These are phyloP conservation scores for Globisporangium mamillatum DNA, from an alignment of 352 stramenopile species.

Conservation along the genomic window DNA sequence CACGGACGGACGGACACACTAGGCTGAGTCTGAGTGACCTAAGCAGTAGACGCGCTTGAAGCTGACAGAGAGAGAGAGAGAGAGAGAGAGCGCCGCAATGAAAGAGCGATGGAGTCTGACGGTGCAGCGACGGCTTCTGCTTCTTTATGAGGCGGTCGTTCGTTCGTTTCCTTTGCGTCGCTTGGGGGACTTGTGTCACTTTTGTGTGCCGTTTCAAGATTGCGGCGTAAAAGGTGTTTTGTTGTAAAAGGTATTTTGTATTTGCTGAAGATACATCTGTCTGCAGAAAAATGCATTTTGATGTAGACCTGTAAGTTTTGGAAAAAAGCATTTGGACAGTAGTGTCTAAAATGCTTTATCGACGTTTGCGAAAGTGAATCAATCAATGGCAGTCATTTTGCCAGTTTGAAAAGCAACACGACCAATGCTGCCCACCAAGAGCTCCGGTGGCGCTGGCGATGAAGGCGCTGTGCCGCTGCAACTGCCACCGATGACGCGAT, in stretches of 20 bases:
- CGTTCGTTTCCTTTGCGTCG: constrained; percentile 5
- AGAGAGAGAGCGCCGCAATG: neutral
- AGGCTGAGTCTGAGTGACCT: neutral
- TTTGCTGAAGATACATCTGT: neutral
- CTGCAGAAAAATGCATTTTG: too few relatives aligned
- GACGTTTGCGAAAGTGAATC: neutral
- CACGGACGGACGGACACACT: neutral
- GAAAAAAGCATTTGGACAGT: neutral
- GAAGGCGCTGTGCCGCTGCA: neutral
- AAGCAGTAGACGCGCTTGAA: neutral
- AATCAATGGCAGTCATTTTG: neutral
- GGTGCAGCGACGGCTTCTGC: neutral
- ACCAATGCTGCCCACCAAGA: neutral
- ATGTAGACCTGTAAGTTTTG: neutral
- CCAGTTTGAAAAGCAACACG: neutral
- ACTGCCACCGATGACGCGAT: neutral
- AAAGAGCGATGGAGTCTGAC: neutral
- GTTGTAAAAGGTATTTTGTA: neutral
- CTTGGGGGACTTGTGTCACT: neutral
- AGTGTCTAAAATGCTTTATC: neutral
- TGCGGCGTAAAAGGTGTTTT: neutral
- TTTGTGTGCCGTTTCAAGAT: neutral
- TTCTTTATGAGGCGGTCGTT: neutral
- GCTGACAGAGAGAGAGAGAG: too few relatives aligned
- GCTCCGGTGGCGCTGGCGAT: neutral